These are phyloP conservation scores for Pelargonium citronellum DNA, from an alignment of 441 rosid species.

Conservation along the genomic window DNA sequence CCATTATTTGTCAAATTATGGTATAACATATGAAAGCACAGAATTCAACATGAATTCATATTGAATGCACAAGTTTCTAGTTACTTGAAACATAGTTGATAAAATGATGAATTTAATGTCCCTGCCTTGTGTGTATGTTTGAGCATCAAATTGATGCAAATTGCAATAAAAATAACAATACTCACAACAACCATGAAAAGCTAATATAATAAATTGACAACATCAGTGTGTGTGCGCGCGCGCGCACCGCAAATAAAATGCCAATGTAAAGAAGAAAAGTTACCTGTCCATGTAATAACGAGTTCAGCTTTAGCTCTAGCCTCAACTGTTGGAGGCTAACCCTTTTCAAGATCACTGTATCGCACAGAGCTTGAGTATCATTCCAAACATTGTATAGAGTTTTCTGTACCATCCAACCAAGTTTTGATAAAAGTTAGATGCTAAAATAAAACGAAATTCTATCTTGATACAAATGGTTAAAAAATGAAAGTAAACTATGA, in stretches of 20 bases:
- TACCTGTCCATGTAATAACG: slow-evolving; percentile 67
- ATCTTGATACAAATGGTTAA: slow-evolving; percentile 5
- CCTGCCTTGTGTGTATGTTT: no score
- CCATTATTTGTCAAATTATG: no score
- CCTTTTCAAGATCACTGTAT: slow-evolving; percentile 60
- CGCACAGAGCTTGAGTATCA: slow-evolving; percentile 53
- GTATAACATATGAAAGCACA: no score
- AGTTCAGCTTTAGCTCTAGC: slow-evolving; percentile 66
- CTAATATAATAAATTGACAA: background rate
- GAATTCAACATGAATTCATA: no score
- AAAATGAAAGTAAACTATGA: slow-evolving; percentile 11
- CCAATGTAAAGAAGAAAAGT: slow-evolving; percentile 21
- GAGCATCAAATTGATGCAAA: background rate
- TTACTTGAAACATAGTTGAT: no score
- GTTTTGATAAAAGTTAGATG: slow-evolving; percentile 15
- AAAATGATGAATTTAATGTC: no score
- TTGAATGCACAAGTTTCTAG: no score
- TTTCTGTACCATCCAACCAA: slow-evolving; percentile 46
- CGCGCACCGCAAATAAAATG: background rate
- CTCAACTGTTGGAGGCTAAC: slow-evolving; percentile 59
- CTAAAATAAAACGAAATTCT: slow-evolving; percentile 2
- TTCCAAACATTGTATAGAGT: slow-evolving; percentile 65
- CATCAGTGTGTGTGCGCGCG: background rate
- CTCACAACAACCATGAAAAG: background rate
- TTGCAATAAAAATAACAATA: background rate